Percentiles rank a stretch among this genome's conserved stretches.
phyloP scores from a whole-genome alignment of 805 yeast genomes.

The Kregervanrija fluxuum region DNA sequence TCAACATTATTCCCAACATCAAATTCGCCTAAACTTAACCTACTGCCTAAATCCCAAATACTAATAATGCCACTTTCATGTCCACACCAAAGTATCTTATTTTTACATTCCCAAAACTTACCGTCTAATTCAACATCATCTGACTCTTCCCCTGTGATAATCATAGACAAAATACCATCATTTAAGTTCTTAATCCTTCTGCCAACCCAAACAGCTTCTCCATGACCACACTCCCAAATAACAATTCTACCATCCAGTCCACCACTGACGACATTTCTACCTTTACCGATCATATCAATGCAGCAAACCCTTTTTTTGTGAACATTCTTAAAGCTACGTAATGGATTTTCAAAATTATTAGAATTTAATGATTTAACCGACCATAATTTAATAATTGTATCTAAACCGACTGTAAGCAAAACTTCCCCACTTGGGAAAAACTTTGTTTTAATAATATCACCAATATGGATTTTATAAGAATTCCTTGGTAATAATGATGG shows the following conservation, averaged over 20 bases:
- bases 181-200: constrained; percentile 26
- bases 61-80: constrained; percentile 33
- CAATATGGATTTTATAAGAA: constrained; percentile 39
- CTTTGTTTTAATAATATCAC: constrained; percentile 34
- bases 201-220: constrained; percentile 35
- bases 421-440: constrained; percentile 66
- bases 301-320: constrained; percentile 46
- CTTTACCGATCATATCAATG: constrained; percentile 48
- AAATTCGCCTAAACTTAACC: constrained; percentile 18
- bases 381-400: constrained; percentile 59
- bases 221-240: constrained; percentile 68
- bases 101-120: constrained; percentile 42
- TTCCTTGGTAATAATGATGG: no score
- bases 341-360: constrained; percentile 35
- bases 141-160: neutral
- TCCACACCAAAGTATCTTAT: constrained; percentile 37
- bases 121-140: constrained; percentile 1
- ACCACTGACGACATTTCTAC: constrained; percentile 57
- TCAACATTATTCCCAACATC: constrained; percentile 3
- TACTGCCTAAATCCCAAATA: constrained; percentile 34
- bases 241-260: constrained; percentile 47
- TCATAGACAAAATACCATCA: constrained; percentile 29
- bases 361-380: constrained; percentile 16
- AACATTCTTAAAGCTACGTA: constrained; percentile 40
- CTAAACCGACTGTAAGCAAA: constrained; percentile 49